Evolutionary conservation across 371 early-diverging fungal species (phyloP).

Genomic region (Rhizopus stolonifer): DNA sequence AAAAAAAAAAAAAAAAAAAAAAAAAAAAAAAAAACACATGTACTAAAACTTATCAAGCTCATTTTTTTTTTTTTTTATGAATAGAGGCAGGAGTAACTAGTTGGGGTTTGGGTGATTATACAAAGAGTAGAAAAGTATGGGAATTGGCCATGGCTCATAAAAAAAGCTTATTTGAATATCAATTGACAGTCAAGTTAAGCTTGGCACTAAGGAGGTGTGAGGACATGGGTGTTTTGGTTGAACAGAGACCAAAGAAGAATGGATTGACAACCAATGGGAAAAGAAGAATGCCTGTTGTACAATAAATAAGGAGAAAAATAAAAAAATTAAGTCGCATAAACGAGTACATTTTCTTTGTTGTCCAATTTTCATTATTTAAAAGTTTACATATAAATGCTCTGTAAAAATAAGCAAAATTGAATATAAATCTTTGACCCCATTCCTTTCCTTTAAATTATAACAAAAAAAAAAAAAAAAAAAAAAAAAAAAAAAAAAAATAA

Average conservation of each 20-base stretch:
- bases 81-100: constrained; percentile 50
- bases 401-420: too few relatives aligned
- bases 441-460: too few relatives aligned
- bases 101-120: constrained; percentile 40
- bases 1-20: too few relatives aligned
- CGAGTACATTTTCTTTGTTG: too few relatives aligned
- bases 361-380: too few relatives aligned
- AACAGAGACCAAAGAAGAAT: constrained; percentile 10
- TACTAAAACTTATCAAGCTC: too few relatives aligned
- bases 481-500: too few relatives aligned
- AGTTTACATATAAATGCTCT: too few relatives aligned
- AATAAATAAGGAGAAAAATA: background rate
- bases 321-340: too few relatives aligned
- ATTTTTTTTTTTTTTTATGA: background rate
- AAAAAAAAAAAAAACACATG: too few relatives aligned
- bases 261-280: constrained; percentile 19
- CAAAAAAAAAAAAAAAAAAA: too few relatives aligned
- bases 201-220: constrained; percentile 30
- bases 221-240: constrained; percentile 19
- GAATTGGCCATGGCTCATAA: constrained; percentile 23
- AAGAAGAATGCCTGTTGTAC: constrained; percentile 20
- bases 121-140: constrained; percentile 34
- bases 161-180: constrained; percentile 31
- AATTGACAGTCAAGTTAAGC: constrained; percentile 25
- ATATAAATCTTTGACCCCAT: too few relatives aligned